Percentiles rank a stretch among this genome's conserved stretches.
Evolutionary conservation across 2,329 filamentous ascomycete species (phyloP).

Genomic region (Raffaelea albimanens): DNA sequence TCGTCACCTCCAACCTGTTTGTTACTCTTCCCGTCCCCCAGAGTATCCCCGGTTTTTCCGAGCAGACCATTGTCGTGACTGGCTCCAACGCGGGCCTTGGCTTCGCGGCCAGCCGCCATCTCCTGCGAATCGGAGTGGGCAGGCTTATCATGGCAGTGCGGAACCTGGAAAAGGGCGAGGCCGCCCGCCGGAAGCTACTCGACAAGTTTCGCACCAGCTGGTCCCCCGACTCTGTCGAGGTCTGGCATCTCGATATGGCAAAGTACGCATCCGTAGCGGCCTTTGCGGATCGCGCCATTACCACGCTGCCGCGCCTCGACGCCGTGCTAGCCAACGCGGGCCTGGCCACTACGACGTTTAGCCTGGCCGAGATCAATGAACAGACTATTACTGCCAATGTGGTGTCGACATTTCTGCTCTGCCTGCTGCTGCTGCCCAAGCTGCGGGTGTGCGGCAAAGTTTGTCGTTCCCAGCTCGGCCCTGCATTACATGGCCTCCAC

Average conservation of each 20-base stretch:
- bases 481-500: conserved; percentile 16
- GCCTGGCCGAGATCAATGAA: conserved; percentile 31
- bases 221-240: conserved; percentile 11
- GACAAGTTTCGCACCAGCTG: background rate
- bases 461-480: conserved; percentile 17
- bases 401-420: conserved; percentile 19
- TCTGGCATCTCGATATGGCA: conserved; percentile 34
- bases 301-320: conserved; percentile 29
- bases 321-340: conserved; percentile 33
- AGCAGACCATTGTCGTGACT: conserved; percentile 27
- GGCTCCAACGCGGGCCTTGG: conserved; percentile 35
- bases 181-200: conserved; percentile 15
- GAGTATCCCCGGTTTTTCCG: background rate
- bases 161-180: conserved; percentile 19
- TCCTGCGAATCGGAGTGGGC: conserved; percentile 22
- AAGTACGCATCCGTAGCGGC: conserved; percentile 28
- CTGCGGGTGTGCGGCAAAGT: conserved; percentile 15
- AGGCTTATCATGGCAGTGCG: conserved; percentile 32
- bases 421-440: conserved; percentile 21
- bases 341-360: conserved; percentile 28
- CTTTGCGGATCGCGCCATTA: conserved; percentile 25
- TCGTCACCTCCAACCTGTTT: conserved; percentile 7
- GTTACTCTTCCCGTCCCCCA: conserved; percentile 3
- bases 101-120: conserved; percentile 27
- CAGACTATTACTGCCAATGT: conserved; percentile 24